Evolutionary conservation across 805 yeast species (phyloP).

Genomic region (Candida ipomoeae): DNA sequence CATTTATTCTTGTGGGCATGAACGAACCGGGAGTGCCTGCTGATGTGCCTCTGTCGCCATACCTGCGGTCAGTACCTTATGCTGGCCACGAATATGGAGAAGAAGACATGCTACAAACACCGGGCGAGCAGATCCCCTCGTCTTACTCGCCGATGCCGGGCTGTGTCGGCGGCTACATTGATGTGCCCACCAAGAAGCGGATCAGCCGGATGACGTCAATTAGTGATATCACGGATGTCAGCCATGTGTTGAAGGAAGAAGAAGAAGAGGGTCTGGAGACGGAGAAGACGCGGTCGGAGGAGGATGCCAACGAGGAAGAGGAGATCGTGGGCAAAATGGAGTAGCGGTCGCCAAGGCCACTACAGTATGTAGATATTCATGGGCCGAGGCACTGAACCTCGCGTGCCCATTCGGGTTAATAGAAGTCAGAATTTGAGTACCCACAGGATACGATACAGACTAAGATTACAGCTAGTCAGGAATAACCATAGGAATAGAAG

Average conservation of each 20-base stretch:
- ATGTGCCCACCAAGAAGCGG: conserved; percentile 14
- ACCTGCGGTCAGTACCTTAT: conserved; percentile 25
- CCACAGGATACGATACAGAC: no score
- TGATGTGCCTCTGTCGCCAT: conserved; percentile 8
- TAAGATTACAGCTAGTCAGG: no score
- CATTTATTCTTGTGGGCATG: conserved; percentile 74
- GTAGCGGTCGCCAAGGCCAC: background rate
- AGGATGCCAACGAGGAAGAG: conserved; percentile 14
- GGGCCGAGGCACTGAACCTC: background rate
- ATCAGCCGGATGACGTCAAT: conserved; percentile 7
- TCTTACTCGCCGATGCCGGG: conserved; percentile 21
- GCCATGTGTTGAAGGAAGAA: conserved; percentile 11
- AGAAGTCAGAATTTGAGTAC: background rate
- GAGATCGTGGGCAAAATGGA: conserved; percentile 18
- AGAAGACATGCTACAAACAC: conserved; percentile 40
- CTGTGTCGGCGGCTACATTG: conserved; percentile 19
- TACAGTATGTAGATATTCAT: no score
- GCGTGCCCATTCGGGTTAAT: background rate
- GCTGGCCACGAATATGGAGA: conserved; percentile 5
- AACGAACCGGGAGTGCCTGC: conserved; percentile 34
- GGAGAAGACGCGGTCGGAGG: background rate
- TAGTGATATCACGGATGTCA: background rate
- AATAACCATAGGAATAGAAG: no score
- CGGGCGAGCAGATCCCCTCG: conserved; percentile 29
- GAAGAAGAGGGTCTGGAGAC: conserved; percentile 5